phyloP scores from a whole-genome alignment of 2,329 filamentous ascomycete genomes.

The Aspergillus tubingensis region DNA sequence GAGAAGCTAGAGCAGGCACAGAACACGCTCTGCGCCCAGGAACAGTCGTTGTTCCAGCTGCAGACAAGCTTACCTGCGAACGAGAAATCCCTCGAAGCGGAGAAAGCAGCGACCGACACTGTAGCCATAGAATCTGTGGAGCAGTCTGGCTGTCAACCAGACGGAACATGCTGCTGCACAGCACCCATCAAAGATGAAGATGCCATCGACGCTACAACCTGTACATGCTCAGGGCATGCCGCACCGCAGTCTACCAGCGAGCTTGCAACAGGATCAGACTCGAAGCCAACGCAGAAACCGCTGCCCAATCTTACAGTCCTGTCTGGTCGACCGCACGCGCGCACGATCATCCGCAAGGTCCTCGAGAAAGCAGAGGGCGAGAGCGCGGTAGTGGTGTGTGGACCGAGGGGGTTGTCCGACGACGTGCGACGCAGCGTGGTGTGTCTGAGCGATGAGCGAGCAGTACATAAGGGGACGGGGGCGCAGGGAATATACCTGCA shows the following conservation, averaged over 20 bases:
- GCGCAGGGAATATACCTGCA: constrained; percentile 66
- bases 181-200: constrained; percentile 50
- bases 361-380: constrained; percentile 64
- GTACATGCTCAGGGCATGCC: constrained; percentile 40
- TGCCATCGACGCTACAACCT: constrained; percentile 33
- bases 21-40: constrained; percentile 26
- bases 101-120: constrained; percentile 15
- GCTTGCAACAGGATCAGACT: background rate
- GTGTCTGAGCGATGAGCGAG: constrained; percentile 63
- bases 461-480: constrained; percentile 67
- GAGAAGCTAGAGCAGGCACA: constrained; percentile 42
- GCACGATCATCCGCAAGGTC: constrained; percentile 54
- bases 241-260: constrained; percentile 1
- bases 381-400: constrained; percentile 64
- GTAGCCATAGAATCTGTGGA: constrained; percentile 20
- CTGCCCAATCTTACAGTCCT: constrained; percentile 32
- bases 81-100: background rate
- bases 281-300: background rate
- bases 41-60: constrained; percentile 12
- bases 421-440: constrained; percentile 59
- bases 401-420: constrained; percentile 57
- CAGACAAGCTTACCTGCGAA: background rate
- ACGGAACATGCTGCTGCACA: constrained; percentile 52
- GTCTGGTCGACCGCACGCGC: constrained; percentile 55
- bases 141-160: constrained; percentile 26